Percentiles rank a stretch among this genome's conserved stretches.
Evolutionary conservation across 805 yeast genomes (phyloP).

Genomic region (Candida multigemmis): DNA sequence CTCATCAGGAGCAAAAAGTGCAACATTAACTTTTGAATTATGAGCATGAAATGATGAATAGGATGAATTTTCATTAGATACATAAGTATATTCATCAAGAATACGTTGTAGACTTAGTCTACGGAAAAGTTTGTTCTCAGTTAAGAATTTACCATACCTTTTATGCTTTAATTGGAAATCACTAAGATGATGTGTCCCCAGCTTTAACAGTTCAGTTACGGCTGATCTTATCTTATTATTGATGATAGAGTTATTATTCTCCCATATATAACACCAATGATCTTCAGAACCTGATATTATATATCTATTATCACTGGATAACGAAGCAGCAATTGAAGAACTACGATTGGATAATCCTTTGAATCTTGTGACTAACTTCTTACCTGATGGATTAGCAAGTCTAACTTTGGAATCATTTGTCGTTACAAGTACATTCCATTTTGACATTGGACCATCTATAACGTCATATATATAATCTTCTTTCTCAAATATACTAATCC

Average conservation of each 20-base stretch:
- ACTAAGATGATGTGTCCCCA: constrained; percentile 22
- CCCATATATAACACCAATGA: constrained; percentile 83
- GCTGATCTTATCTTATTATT: constrained; percentile 28
- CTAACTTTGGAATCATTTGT: constrained; percentile 79
- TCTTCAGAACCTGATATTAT: constrained; percentile 82
- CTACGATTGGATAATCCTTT: constrained; percentile 67
- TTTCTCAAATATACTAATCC: constrained; percentile 46
- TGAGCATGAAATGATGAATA: constrained; percentile 74
- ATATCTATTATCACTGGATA: constrained; percentile 47
- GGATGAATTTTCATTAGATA: constrained; percentile 44
- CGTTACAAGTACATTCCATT: constrained; percentile 44
- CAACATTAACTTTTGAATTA: constrained; percentile 62
- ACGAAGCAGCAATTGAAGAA: constrained; percentile 62
- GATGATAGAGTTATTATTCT: constrained; percentile 31
- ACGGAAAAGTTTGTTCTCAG: constrained; percentile 17
- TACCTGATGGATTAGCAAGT: constrained; percentile 46
- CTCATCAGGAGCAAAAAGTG: constrained; percentile 66
- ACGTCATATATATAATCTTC: constrained; percentile 4
- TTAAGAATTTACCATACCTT: constrained; percentile 16
- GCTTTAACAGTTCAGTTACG: constrained; percentile 23
- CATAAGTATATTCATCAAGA: constrained; percentile 14
- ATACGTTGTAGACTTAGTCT: constrained; percentile 13
- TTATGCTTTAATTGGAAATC: constrained; percentile 21
- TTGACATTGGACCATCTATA: constrained; percentile 6
- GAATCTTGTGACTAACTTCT: constrained; percentile 53